phyloP scores from a whole-genome alignment of 805 yeast genomes.

The Nakazawaea siamensis region DNA sequence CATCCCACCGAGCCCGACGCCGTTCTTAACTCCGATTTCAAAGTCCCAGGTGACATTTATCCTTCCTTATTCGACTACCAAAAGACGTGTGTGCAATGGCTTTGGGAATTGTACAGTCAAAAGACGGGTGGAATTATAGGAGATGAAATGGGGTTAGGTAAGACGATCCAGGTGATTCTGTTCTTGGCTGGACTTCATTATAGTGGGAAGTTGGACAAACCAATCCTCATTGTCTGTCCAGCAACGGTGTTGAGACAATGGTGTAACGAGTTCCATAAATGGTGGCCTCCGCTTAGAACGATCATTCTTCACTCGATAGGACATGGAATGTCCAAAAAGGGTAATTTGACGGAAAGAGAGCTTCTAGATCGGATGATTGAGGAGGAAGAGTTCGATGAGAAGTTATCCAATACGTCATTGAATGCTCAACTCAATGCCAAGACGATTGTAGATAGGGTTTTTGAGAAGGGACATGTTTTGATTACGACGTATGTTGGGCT shows the following conservation, averaged over 20 bases:
- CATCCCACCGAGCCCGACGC: constrained; percentile 79
- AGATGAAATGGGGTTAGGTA: constrained; percentile 98
- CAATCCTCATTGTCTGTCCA: constrained; percentile 86
- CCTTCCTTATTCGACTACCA: constrained; percentile 87
- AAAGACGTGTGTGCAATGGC: constrained; percentile 95
- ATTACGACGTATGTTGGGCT: constrained; percentile 91
- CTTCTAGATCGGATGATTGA: constrained; percentile 37
- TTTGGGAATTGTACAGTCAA: constrained; percentile 88
- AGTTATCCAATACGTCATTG: constrained; percentile 17
- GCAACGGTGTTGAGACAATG: constrained; percentile 95
- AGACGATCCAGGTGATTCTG: constrained; percentile 87
- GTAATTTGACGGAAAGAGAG: constrained; percentile 30
- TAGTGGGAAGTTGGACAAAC: constrained; percentile 64
- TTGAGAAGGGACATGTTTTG: constrained; percentile 68
- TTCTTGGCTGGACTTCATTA: constrained; percentile 88
- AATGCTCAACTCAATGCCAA: constrained; percentile 22
- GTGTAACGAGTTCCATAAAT: constrained; percentile 91
- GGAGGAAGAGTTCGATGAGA: constrained; percentile 33
- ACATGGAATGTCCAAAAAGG: constrained; percentile 55
- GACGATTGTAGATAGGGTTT: constrained; percentile 47
- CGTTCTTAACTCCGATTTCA: constrained; percentile 56
- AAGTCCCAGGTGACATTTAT: constrained; percentile 85
- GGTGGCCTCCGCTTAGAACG: constrained; percentile 96
- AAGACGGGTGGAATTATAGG: constrained; percentile 93
- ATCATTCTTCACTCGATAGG: constrained; percentile 90